A percentile compares a stretch with the other conserved stretches of the same genome.
Conservation (phyloP, 495 filamentous ascomycete species). For the Penicillium robsamsonii region DNA sequence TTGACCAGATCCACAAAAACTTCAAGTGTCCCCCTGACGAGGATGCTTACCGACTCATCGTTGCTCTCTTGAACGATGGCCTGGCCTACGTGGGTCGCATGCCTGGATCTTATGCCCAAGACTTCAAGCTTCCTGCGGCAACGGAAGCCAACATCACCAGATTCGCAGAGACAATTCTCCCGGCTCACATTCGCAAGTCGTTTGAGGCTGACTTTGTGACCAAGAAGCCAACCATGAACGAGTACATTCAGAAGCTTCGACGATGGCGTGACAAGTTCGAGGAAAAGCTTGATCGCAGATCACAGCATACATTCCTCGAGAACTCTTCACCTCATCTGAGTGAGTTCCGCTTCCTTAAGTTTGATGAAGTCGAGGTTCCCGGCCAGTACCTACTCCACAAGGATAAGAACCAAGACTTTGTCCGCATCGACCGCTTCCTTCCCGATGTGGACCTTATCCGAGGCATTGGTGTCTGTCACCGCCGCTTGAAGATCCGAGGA, state of each 20-base stretch:
- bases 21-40: slow-evolving; percentile 99
- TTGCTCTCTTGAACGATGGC: slow-evolving; percentile 92
- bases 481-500: slow-evolving; percentile 92
- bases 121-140: slow-evolving; percentile 82
- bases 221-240: slow-evolving; percentile 90
- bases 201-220: slow-evolving; percentile 95
- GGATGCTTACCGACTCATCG: slow-evolving; percentile 96
- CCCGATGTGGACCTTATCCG: slow-evolving; percentile 91
- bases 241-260: slow-evolving; percentile 95
- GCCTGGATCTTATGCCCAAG: slow-evolving; percentile 80
- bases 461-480: slow-evolving; percentile 81
- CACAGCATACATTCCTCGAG: slow-evolving; percentile 68
- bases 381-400: slow-evolving; percentile 95
- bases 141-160: slow-evolving; percentile 95
- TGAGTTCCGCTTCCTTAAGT: slow-evolving; percentile 95
- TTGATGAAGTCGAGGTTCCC: slow-evolving; percentile 97
- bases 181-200: slow-evolving; percentile 83
- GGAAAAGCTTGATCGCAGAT: slow-evolving; percentile 91
- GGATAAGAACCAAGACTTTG: slow-evolving; percentile 98
- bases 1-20: slow-evolving; percentile 95
- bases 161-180: slow-evolving; percentile 94
- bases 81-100: slow-evolving; percentile 82
- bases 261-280: slow-evolving; percentile 98
- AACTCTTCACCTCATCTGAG: slow-evolving; percentile 82
- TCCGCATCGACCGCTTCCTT: slow-evolving; percentile 93